phyloP scores from a whole-genome alignment of 2,329 filamentous ascomycete genomes.

The Fusarium sp. region DNA sequence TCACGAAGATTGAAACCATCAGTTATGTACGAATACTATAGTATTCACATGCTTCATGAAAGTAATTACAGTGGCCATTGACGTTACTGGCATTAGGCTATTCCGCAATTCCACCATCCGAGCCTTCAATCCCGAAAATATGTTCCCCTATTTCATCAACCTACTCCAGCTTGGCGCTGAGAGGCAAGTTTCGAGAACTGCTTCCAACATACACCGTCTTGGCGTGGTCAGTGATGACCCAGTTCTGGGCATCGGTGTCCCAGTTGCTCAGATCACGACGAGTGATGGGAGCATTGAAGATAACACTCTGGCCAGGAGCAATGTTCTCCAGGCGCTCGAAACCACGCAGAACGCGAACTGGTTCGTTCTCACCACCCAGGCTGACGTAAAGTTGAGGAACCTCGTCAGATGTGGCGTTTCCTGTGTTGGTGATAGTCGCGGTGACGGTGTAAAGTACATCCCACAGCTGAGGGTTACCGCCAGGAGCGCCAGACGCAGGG shows the following conservation, averaged over 20 bases:
- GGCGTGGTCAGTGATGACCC: constrained; percentile 70
- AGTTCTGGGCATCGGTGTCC: constrained; percentile 85
- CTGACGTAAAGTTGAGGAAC: constrained; percentile 83
- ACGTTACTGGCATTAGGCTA: constrained; percentile 19
- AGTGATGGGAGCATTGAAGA: constrained; percentile 77
- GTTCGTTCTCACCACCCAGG: constrained; percentile 82
- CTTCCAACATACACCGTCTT: constrained; percentile 69
- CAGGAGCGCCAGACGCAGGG: constrained; percentile 66
- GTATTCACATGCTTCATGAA: constrained; percentile 14
- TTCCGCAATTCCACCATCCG: background rate
- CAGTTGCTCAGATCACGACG: constrained; percentile 90
- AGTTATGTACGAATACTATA: background rate
- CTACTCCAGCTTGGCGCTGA: constrained; percentile 50
- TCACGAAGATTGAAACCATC: background rate
- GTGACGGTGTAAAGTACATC: constrained; percentile 77
- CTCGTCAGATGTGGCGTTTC: constrained; percentile 73
- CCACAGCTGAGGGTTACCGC: constrained; percentile 75
- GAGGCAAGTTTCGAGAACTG: constrained; percentile 67
- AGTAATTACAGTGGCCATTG: constrained; percentile 19
- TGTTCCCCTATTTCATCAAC: constrained; percentile 3
- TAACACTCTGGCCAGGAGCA: constrained; percentile 73
- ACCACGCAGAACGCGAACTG: constrained; percentile 75
- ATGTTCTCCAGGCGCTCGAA: constrained; percentile 82
- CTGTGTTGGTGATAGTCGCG: constrained; percentile 79
- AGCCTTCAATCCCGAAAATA: background rate